Conservation (phyloP, 2,329 filamentous ascomycete species). For the Hypoxylon sp. region DNA sequence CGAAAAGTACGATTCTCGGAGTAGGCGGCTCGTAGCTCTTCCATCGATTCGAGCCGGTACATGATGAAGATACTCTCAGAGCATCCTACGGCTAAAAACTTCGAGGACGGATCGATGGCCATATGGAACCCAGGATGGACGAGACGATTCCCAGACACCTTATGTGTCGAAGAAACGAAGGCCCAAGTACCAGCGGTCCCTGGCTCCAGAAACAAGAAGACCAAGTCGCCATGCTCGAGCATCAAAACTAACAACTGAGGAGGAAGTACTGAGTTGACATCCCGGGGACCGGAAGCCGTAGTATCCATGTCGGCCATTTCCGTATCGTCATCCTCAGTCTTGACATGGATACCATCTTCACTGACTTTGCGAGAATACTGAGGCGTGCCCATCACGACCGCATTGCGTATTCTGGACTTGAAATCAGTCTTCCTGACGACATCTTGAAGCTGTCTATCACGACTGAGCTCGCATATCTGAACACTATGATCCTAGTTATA, state of each 20-base stretch:
- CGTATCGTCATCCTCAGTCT: constrained; percentile 57
- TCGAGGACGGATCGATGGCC: constrained; percentile 81
- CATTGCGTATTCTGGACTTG: constrained; percentile 81
- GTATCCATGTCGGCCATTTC: constrained; percentile 52
- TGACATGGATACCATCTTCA: constrained; percentile 46
- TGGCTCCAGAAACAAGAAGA: constrained; percentile 78
- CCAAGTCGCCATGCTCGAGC: constrained; percentile 76
- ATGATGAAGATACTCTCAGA: constrained; percentile 78
- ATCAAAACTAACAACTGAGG: constrained; percentile 86
- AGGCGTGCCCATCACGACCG: constrained; percentile 76
- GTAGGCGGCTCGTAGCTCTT: constrained; percentile 64
- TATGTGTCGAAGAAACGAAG: constrained; percentile 72
- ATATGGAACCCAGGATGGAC: constrained; percentile 74
- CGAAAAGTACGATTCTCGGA: constrained; percentile 59
- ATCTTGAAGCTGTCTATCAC: constrained; percentile 77
- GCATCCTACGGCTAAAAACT: constrained; percentile 76
- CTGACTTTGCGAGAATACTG: constrained; percentile 54
- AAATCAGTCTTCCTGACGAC: constrained; percentile 86
- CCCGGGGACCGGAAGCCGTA: constrained; percentile 33
- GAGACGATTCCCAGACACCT: constrained; percentile 68
- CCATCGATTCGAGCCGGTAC: constrained; percentile 74
- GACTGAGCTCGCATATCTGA: constrained; percentile 80
- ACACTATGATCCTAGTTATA: constrained; percentile 76
- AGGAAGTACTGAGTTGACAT: constrained; percentile 61
- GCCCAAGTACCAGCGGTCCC: constrained; percentile 61